Evolutionary conservation across 139 green algal species (phyloP), one percentile per base, ranked within the genome.

Genomic region (Volvox africanus): DNA sequence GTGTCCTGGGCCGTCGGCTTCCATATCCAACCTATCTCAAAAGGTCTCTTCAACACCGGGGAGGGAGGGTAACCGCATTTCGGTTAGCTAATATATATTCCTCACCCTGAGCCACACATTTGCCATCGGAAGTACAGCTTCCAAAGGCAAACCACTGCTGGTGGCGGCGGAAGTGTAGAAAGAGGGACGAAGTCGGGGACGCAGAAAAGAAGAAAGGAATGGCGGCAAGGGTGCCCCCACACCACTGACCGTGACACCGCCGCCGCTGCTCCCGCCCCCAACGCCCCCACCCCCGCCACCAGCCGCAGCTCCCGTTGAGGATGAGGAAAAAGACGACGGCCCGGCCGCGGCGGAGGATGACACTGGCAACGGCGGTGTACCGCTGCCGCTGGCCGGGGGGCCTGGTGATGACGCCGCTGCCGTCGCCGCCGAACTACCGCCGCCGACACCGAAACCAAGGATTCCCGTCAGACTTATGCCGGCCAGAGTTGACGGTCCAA

Each of bases 61-160:
- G n/a, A n/a, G n/a, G n/a, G n/a, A n/a, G n/a, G n/a, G n/a, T n/a
- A n/a, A n/a, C n/a, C n/a, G n/a, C n/a, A n/a, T n/a, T n/a, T n/a
- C n/a, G n/a, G n/a, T n/a, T n/a, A n/a, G n/a, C n/a, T n/a, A n/a
- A n/a, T n/a, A n/a, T n/a, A n/a, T n/a, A 55, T 55, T 20, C 6
- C 83, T 32, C 30, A 89, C 83, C 83, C 83, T 26, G 35, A 89
- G 83, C 83, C 83, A 89, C 61, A 89, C 83, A 37, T 67, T 36
- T 33, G 83, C 32, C 67, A 89, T 80, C 21, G 83, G 83, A 24
- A 89, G 83, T 21, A 80, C 67, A 14, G 26, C 21, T 18, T 89
- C 83, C 36, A 81, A 28, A 5, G 83, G 83, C 65, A 89, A 68
- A 11, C 36, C 36, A 26, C 73, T 36, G 67, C 28, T 68, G n/a